phyloP scores from a whole-genome alignment of 495 filamentous ascomycete species.

The Parmelia sp. region DNA sequence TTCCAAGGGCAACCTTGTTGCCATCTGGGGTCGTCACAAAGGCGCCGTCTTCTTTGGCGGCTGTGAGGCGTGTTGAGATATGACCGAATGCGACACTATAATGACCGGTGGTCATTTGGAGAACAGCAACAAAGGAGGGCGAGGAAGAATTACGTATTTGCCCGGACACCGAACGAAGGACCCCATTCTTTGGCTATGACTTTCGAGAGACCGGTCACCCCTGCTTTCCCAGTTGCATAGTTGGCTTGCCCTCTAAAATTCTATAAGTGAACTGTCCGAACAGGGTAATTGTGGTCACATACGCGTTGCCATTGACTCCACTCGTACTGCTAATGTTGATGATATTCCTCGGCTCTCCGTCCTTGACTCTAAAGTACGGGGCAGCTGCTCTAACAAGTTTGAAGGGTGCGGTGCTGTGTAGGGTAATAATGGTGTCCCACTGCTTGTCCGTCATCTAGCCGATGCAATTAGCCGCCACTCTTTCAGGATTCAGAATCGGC shows the following conservation, averaged over 20 bases:
- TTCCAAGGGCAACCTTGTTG: slow-evolving; percentile 69
- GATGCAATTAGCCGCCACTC: neutral
- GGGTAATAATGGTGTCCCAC: slow-evolving; percentile 76
- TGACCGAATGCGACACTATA: slow-evolving; percentile 63
- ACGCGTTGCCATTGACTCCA: slow-evolving; percentile 77
- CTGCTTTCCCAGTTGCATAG: slow-evolving; percentile 78
- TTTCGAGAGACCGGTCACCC: slow-evolving; percentile 70
- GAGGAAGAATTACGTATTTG: slow-evolving; percentile 52
- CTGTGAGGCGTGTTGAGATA: slow-evolving; percentile 71
- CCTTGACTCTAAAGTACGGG: slow-evolving; percentile 79
- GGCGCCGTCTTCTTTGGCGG: slow-evolving; percentile 71
- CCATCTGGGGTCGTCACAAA: slow-evolving; percentile 71
- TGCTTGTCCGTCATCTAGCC: slow-evolving; percentile 76
- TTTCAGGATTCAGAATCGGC: neutral
- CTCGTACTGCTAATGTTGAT: slow-evolving; percentile 77
- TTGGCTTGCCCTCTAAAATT: slow-evolving; percentile 63
- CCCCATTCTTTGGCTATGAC: slow-evolving; percentile 93
- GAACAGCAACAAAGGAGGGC: neutral
- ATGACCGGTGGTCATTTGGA: neutral
- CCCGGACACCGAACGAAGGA: slow-evolving; percentile 71
- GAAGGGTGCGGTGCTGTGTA: slow-evolving; percentile 80
- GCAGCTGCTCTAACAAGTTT: slow-evolving; percentile 70
- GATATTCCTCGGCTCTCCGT: slow-evolving; percentile 68
- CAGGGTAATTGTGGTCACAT: neutral
- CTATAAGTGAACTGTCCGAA: neutral